Evolutionary conservation across 805 yeast genomes (phyloP), one percentile per base, ranked within the genome.

Genomic region (Yarrowia phangngaensis): DNA sequence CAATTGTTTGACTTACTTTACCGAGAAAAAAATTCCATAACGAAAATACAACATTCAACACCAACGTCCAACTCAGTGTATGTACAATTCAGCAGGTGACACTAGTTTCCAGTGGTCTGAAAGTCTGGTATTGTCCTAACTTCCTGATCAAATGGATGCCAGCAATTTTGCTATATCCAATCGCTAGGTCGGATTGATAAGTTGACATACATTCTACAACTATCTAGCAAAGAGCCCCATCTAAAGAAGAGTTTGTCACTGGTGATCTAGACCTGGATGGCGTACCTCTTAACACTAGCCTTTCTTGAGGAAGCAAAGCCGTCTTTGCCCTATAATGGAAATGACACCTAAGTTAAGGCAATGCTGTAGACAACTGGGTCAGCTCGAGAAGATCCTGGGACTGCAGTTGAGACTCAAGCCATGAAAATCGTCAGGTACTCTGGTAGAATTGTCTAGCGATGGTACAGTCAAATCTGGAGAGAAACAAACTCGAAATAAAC

Each of bases 381-480:
- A 6, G 22, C 22, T 14, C 20, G 48, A 29, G 35, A 29, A 17
- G 27, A 38, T n/a, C 45, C 45, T 5, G 45, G 27, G 14, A 30
- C 30, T 3, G 32, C 45, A 1, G 13, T 38, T 6, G 45, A 38
- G 32, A 38, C 45, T 38, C 45, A 38, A 4, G 27, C 45, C 23
- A 6, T 65, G 69, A 65, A 56, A 53, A 8, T 78, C 77, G 0
- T 63, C 65, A 12, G 85, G 84, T 0, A 65, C 66, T 2, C 60
- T 82, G n/a, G 76, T 84, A 2, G 74, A 88, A 0, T 78, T 76
- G 49, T 66, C 92, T 6, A 83, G 79, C 38, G 73, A 74, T 20
- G 95, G 97, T 0, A 60, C 67, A 1, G 58, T 92, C 29, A 82
- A 78, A 54, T 0, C 92, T 97, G 97, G 94, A 86, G 59, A 64